Evolutionary conservation across 140 eudicot genomes (phyloP).

Genomic region (Stevia rebaudiana): DNA sequence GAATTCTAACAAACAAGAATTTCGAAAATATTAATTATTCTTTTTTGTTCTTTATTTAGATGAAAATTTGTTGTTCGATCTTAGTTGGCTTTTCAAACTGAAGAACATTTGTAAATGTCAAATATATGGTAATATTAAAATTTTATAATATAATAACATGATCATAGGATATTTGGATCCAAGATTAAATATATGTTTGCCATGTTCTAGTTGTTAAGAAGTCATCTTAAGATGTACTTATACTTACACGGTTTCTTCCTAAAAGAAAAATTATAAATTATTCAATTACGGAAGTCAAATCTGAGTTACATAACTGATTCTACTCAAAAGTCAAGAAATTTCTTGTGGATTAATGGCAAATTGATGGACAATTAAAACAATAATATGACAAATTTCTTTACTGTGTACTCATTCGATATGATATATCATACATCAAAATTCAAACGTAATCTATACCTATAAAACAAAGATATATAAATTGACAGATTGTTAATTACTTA

Average conservation of each 20-base stretch:
- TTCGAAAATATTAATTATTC: not conserved
- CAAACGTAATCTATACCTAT: not conserved
- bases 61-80: too few relatives aligned
- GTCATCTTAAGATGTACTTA: slow-evolving; percentile 2
- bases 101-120: too few relatives aligned
- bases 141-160: too few relatives aligned
- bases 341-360: not conserved
- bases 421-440: slow-evolving; percentile 5
- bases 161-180: too few relatives aligned
- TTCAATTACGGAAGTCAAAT: slow-evolving; percentile 2
- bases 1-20: not conserved
- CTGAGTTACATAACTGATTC: not conserved
- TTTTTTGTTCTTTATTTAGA: not conserved
- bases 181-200: too few relatives aligned
- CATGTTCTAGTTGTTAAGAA: not conserved
- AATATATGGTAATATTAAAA: too few relatives aligned
- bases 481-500: slow-evolving; percentile 12
- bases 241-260: too few relatives aligned
- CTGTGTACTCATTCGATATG: slow-evolving; percentile 13
- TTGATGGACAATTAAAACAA: not conserved
- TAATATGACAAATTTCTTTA: slow-evolving; percentile 11
- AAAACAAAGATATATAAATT: not conserved
- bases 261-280: too few relatives aligned
- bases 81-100: too few relatives aligned
- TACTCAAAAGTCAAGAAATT: not conserved